These are phyloP conservation scores for Leishmania amazonensis DNA, from an alignment of 208 protist genomes.

Conservation along the genomic window DNA sequence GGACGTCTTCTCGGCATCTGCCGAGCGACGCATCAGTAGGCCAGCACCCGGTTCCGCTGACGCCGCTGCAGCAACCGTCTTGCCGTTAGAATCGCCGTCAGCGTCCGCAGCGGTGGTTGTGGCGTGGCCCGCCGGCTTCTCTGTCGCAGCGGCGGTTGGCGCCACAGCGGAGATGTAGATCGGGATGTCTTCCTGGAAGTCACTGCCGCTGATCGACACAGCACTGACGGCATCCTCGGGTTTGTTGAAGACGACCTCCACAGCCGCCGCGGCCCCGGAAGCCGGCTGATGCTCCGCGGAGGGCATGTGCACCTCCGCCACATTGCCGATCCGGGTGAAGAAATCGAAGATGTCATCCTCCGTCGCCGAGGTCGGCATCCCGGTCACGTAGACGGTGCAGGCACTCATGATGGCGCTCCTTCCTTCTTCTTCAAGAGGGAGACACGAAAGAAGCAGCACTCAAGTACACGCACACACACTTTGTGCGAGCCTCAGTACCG, in stretches of 20 bases:
- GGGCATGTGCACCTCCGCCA: slow-evolving; percentile 44
- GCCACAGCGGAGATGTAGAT: slow-evolving; percentile 32
- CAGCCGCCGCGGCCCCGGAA: neutral
- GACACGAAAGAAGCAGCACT: neutral
- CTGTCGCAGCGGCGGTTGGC: slow-evolving; percentile 8
- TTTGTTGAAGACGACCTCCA: slow-evolving; percentile 32
- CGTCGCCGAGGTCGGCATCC: slow-evolving; percentile 45
- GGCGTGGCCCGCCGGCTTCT: slow-evolving; percentile 9
- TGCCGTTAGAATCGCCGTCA: neutral
- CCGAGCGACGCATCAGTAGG: slow-evolving; percentile 6
- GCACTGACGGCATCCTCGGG: slow-evolving; percentile 29
- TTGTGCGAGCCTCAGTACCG: too few species aligned
- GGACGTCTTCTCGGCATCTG: slow-evolving; percentile 1
- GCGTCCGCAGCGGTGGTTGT: neutral
- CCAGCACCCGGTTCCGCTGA: neutral
- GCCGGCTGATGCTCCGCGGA: neutral
- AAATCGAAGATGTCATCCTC: slow-evolving; percentile 69
- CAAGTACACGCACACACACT: neutral
- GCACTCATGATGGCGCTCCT: slow-evolving; percentile 13
- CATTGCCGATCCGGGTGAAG: slow-evolving; percentile 64
- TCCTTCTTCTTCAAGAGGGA: neutral
- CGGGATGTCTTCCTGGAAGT: slow-evolving; percentile 29
- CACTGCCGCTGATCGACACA: slow-evolving; percentile 41
- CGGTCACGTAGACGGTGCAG: slow-evolving; percentile 41
- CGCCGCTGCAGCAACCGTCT: neutral